Conservation (phyloP, 495 filamentous ascomycete species). For the Penicillium ucsense region DNA sequence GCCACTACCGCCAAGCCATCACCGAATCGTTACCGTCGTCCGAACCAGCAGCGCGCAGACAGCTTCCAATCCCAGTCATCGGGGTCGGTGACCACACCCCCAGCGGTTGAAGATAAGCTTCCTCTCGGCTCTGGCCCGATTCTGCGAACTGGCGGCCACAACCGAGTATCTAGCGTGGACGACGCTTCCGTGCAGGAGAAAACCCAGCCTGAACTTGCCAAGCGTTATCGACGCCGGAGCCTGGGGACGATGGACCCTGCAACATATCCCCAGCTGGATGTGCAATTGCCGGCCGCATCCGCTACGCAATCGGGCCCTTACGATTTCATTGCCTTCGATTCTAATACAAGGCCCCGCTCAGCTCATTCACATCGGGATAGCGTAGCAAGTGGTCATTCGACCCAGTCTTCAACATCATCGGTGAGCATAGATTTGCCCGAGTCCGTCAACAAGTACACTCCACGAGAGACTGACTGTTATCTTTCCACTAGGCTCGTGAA, state of each 20-base stretch:
- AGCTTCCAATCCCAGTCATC: conserved; percentile 33
- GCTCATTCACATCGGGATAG: conserved; percentile 51
- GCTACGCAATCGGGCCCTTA: conserved; percentile 18
- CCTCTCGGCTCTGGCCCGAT: conserved; percentile 2
- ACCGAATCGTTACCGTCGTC: conserved; percentile 59
- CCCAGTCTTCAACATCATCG: conserved; percentile 44
- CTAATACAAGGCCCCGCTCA: conserved; percentile 34
- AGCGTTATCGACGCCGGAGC: conserved; percentile 73
- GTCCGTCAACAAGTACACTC: no score
- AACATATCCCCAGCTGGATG: conserved; percentile 29
- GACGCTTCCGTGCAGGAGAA: conserved; percentile 37
- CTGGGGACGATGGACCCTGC: conserved; percentile 67
- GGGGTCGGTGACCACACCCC: conserved; percentile 22
- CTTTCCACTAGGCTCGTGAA: conserved; percentile 10
- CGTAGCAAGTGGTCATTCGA: conserved; percentile 44
- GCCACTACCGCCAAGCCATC: conserved; percentile 47
- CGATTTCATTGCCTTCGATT: conserved; percentile 28
- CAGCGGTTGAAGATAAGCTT: conserved; percentile 17
- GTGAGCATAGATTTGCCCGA: conserved; percentile 34
- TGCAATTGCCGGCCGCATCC: conserved; percentile 21
- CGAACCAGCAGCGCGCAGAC: conserved; percentile 42
- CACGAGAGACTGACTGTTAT: conserved; percentile 1
- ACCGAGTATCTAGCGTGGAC: conserved; percentile 43
- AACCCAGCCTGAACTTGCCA: conserved; percentile 50
- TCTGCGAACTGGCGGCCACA: conserved; percentile 18